phyloP scores from a whole-genome alignment of 441 rosid genomes.

The Daphne laureola region DNA sequence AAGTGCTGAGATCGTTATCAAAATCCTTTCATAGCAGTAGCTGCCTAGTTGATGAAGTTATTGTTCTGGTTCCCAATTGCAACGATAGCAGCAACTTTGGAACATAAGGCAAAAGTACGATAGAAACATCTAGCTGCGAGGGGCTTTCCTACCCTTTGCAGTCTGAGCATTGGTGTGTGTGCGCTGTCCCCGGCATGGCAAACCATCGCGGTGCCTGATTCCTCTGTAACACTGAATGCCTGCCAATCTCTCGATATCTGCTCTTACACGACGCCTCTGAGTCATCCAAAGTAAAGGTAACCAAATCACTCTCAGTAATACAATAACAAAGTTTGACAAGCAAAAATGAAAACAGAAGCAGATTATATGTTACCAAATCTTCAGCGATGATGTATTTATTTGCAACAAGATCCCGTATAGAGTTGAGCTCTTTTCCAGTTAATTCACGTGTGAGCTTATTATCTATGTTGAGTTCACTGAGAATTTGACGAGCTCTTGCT shows the following conservation, averaged over 20 bases:
- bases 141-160: slow-evolving; percentile 8
- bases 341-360: background rate
- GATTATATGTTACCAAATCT: slow-evolving; percentile 14
- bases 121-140: slow-evolving; percentile 3
- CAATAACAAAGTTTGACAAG: background rate
- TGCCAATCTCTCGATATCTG: slow-evolving; percentile 12
- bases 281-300: background rate
- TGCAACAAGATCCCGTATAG: slow-evolving; percentile 11
- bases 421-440: slow-evolving; percentile 12
- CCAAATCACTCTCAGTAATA: background rate
- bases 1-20: no score
- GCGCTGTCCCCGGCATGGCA: slow-evolving; percentile 20
- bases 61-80: no score
- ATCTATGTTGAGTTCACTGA: slow-evolving; percentile 14
- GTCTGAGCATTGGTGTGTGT: slow-evolving; percentile 17
- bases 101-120: background rate
- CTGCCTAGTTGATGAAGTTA: no score
- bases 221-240: slow-evolving; percentile 16
- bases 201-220: slow-evolving; percentile 14
- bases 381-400: slow-evolving; percentile 10
- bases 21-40: no score
- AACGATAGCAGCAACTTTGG: no score
- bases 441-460: slow-evolving; percentile 17
- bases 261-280: slow-evolving; percentile 12
- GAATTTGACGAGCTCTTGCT: slow-evolving; percentile 10